A percentile compares a stretch with the other conserved stretches of the same genome.
These are phyloP conservation scores for Phaeoacremonium minimum DNA, from an alignment of 2,329 filamentous ascomycete species.

Conservation along the genomic window DNA sequence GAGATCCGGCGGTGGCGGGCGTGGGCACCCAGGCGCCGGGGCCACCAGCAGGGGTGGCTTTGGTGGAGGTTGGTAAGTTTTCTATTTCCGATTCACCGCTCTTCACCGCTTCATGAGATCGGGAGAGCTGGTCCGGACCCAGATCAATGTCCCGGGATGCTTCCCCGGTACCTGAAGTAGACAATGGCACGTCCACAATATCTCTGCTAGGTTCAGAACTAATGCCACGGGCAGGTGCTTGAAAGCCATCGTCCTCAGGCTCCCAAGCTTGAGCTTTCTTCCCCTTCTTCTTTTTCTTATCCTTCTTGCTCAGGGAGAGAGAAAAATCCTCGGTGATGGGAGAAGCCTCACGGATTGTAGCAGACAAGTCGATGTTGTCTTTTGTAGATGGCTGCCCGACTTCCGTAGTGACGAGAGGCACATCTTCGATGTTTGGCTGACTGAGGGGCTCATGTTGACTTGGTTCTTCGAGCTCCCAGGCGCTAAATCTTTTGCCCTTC, in stretches of 20 bases:
- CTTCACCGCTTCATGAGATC: conserved; percentile 2
- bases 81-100: not conserved
- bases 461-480: conserved; percentile 73
- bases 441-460: no score
- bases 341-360: no score
- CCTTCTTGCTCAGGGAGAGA: conserved; percentile 26
- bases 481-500: conserved; percentile 44
- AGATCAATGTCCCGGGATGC: no score
- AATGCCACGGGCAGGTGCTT: no score
- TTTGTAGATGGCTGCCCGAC: no score
- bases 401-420: no score
- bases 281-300: conserved; percentile 20
- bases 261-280: conserved; percentile 8
- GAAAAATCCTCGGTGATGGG: conserved; percentile 20
- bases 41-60: not conserved
- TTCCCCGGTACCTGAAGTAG: no score
- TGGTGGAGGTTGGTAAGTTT: not conserved
- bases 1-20: not conserved
- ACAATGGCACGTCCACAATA: no score
- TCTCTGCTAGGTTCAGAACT: no score
- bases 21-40: not conserved
- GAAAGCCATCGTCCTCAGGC: conserved; percentile 3
- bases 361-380: no score
- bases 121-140: conserved; percentile 2
- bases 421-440: no score